Evolutionary conservation across 2,329 filamentous ascomycete genomes (phyloP).

Genomic region (Teratosphaeria viscida): DNA sequence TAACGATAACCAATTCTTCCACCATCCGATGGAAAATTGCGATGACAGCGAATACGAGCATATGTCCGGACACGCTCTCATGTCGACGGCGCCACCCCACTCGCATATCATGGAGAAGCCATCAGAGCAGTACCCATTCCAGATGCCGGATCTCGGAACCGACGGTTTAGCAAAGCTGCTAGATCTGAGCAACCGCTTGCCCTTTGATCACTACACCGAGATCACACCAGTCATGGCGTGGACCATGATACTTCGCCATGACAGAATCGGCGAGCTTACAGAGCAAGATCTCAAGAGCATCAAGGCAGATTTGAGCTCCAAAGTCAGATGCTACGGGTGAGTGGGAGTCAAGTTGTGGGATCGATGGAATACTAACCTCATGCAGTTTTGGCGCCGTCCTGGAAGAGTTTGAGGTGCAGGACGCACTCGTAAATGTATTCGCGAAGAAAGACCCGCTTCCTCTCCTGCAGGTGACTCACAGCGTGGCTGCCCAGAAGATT

Average conservation of each 20-base stretch:
- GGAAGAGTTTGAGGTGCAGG: constrained; percentile 63
- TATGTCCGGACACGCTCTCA: constrained; percentile 68
- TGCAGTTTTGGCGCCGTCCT: constrained; percentile 56
- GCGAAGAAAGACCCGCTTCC: constrained; percentile 39
- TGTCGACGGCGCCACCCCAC: constrained; percentile 80
- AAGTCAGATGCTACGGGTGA: constrained; percentile 87
- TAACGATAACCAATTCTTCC: constrained; percentile 26
- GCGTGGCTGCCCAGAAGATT: not conserved
- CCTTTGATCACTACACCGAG: constrained; percentile 63
- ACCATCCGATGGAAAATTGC: constrained; percentile 30
- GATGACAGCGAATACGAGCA: constrained; percentile 53
- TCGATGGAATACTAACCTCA: not conserved
- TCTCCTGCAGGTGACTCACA: not conserved
- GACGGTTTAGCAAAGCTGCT: constrained; percentile 70
- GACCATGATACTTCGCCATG: constrained; percentile 65
- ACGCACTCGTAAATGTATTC: constrained; percentile 64
- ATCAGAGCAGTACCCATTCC: constrained; percentile 49
- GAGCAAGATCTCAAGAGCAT: constrained; percentile 60
- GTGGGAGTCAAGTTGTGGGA: constrained; percentile 25
- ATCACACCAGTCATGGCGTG: constrained; percentile 95
- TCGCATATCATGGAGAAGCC: constrained; percentile 47
- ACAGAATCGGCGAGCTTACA: constrained; percentile 55
- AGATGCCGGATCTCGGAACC: constrained; percentile 62
- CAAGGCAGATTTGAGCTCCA: constrained; percentile 62
- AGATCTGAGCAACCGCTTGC: constrained; percentile 70